These are phyloP conservation scores for Penicillium longicatenatum DNA, from an alignment of 495 filamentous ascomycete species.

Conservation along the genomic window DNA sequence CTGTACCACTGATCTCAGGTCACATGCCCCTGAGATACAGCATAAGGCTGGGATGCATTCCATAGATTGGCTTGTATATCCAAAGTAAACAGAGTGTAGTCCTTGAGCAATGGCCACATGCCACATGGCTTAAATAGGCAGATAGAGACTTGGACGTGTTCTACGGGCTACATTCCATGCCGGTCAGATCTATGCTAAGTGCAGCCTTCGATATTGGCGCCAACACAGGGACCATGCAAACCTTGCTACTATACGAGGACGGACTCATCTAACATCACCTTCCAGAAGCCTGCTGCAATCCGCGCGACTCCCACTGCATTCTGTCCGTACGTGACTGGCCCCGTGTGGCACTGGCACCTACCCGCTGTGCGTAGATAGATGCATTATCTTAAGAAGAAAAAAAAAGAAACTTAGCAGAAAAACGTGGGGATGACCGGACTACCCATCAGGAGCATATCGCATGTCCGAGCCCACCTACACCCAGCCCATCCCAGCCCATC, in stretches of 20 bases:
- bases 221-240: not conserved
- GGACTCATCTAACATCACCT: slow-evolving; percentile 1
- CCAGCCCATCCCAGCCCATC: not conserved
- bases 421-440: slow-evolving; percentile 2
- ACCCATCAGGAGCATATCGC: not conserved
- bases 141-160: not conserved
- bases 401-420: slow-evolving; percentile 1
- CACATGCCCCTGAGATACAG: not conserved
- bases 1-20: not conserved
- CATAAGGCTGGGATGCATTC: not conserved
- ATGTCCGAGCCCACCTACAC: not conserved
- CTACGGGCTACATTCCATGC: not conserved
- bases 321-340: slow-evolving; percentile 17
- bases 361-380: slow-evolving; percentile 25
- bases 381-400: slow-evolving; percentile 16
- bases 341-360: slow-evolving; percentile 16
- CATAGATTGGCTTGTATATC: not conserved
- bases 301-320: slow-evolving; percentile 15
- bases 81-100: too few relatives aligned
- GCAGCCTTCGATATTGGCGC: not conserved
- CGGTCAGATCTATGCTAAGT: not conserved
- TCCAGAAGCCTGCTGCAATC: slow-evolving; percentile 24
- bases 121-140: not conserved
- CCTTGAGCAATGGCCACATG: not conserved
- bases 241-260: not conserved